Base-by-base conservation (phyloP, 164 flowering plant genomes). In the Nelumbo lutea region DNA sequence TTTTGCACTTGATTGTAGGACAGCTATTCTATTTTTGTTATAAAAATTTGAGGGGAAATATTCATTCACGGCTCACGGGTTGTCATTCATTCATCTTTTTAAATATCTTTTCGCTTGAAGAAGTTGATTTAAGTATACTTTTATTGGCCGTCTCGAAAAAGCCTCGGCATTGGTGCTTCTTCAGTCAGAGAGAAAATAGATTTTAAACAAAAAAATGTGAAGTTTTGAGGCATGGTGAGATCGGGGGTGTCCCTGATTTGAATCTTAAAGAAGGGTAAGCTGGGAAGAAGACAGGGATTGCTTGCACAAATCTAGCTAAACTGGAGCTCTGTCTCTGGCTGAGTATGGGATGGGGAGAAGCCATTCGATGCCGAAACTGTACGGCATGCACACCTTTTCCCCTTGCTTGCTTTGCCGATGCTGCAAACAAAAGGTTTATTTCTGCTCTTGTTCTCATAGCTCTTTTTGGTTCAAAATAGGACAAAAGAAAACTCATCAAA, bases 221-320 rank as follows among this genome's bases (percentile, higher is more conserved):
- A 27, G 27, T 27, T 27, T 27, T 27, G 27, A 27, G 27, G 27
- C 27, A 27, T 27, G 27, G 27, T 27, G 27, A 27, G 27, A 27
- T 27, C 0, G 27, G 27, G 27, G 27, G 27, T 27, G 27, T 27
- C 27, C 27, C 27, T 27, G 27, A 27, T 27, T 27, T 27, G 27
- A 27, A 27, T 27, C 27, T 27, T 7, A 51, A 51, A 51, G 13
- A 10, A 51, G 13, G 55, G 55, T 51, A 10, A 51, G 10, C 2
- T 51, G 55, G 55, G 64, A 48, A 47, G 53, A n/a, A n/a, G 44
- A 76, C 78, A 76, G 75, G 65, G 67, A 62, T 74, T 79, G 86
- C 77, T 83, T 81, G 84, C 77, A 83, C 84, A 81, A 81, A 81
- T 81, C 83, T 83, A 79, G 86, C 84, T 75, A 73, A 70, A 61